A percentile compares a stretch with the other conserved stretches of the same genome.
These are phyloP conservation scores for Camelina laxa DNA, from an alignment of 345 rosid genomes.

Conservation along the genomic window DNA sequence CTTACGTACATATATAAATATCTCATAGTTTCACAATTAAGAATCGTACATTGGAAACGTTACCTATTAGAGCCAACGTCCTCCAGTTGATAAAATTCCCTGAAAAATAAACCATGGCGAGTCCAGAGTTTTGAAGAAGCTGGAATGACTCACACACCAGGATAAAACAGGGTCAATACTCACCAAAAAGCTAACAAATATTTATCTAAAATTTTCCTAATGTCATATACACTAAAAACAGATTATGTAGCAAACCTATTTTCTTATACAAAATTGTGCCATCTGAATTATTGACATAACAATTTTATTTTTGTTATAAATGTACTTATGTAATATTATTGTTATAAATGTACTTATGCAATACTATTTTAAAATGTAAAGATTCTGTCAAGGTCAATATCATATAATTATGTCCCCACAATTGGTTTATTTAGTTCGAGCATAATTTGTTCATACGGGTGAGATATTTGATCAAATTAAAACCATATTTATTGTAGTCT, in stretches of 20 bases:
- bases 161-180: not conserved
- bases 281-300: too few relatives aligned
- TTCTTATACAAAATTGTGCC: too few relatives aligned
- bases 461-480: not conserved
- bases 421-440: not conserved
- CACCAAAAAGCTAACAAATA: not conserved
- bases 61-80: slow-evolving; percentile 45
- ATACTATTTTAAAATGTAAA: not conserved
- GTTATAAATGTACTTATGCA: too few relatives aligned
- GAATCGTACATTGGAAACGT: not conserved
- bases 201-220: not conserved
- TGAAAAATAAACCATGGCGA: slow-evolving; percentile 35
- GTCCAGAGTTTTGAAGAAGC: slow-evolving; percentile 45
- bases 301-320: too few relatives aligned
- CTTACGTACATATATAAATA: not conserved
- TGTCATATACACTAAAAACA: not conserved
- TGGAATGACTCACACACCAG: slow-evolving; percentile 13
- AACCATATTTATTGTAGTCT: not conserved
- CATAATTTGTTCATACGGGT: not conserved
- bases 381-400: not conserved
- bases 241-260: not conserved
- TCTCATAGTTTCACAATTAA: not conserved
- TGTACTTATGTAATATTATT: too few relatives aligned
- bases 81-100: slow-evolving; percentile 45
- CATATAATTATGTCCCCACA: not conserved